Evolutionary conservation across 331 rosid genomes (phyloP), one percentile per base, ranked within the genome.

Genomic region (Malus hybrid): DNA sequence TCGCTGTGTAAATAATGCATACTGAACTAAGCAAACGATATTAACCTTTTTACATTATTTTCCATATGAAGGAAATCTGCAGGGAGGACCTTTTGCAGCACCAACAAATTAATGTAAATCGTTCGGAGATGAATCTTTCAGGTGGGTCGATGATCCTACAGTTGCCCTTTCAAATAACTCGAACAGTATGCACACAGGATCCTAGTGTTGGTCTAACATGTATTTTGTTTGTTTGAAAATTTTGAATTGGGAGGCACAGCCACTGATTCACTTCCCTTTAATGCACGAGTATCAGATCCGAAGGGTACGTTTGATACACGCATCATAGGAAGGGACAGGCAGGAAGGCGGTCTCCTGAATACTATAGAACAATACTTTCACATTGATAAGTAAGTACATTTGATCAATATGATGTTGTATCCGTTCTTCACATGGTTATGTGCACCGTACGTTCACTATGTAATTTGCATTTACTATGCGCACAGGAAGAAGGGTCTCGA

Each of bases 51-150:
- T 61, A 57, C 68, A 42, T 77, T 64, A 15, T 70, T 78, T 42
- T 31, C 64, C 74, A 14, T 83, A 28, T 56, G 14, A 85, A 87
- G 91, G 76, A 76, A 61, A 77, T 88, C 46, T 76, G 67, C 32
- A 76, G 87, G 67, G 87, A 83, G 54, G 83, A 80, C 77, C 31
- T 80, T 28, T 32, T 84, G 84, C 90, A 57, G 64, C 84, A 80
- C 55, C 91, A 82, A 84, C 86, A 80, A 60, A 69, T 75, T 33
- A 82, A 70, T 60, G 76, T 76, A 77, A 81, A 65, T 76, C 70
- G 68, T 75, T 82, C 76, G 6, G 81, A 81, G 77, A 57, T 82
- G 56, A 84, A 82, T 79, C 81, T 80, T 34, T 77, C 79, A 79
- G 86, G 90, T 75, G 75, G 66, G 80, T 86, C 83, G 69, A 85